Evolutionary conservation across 441 rosid species (phyloP), one percentile per base, ranked within the genome.

Genomic region (Corymbia calophylla): DNA sequence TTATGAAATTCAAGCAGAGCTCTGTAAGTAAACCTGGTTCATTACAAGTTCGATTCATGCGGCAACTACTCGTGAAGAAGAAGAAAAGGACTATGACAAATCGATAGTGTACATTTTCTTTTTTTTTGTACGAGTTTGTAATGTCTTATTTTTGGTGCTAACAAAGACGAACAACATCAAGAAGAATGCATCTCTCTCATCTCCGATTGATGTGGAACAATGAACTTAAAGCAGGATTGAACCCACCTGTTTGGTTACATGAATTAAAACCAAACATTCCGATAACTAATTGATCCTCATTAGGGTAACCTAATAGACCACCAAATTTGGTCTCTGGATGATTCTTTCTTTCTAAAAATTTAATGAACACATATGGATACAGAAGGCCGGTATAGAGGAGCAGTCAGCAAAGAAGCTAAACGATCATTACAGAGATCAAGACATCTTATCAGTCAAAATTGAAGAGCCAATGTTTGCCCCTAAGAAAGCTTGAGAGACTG

Each of bases 401-500:
- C 25, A 77, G 53, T 77, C 85, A 77, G 53, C 49, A 44, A 13
- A 77, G 53, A 80, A 80, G 85, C 31, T 27, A 9, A 80, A 80
- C 25, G 4, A 44, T 44, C 85, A 80, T 80, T 80, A 80, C 53
- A 80, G 85, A 80, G 53, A 80, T 80, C 11, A 47, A 48, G 85
- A 80, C 85, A 47, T 25, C 49, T 44, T 47, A 47, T 80, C 85
- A 90, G 88, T 90, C 92, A 92, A 91, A 92, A 92, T 87, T 90
- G 91, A 58, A 48, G 90, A 58, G 73, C 54, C 49, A 88, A 21
- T 16, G 23, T 80, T 53, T 64, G 86, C 39, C 88, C 89, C 92
- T 94, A 94, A 14, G 93, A 91, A 87, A 94, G 95, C 91, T 93
- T 94, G 48, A 98, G 89, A 64, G 93, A 92, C 81, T 96, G 99